Evolutionary conservation across 1,284 basidiomycete species (phyloP), one percentile per base, ranked within the genome.

Genomic region (Veloporphyrellus conicus): DNA sequence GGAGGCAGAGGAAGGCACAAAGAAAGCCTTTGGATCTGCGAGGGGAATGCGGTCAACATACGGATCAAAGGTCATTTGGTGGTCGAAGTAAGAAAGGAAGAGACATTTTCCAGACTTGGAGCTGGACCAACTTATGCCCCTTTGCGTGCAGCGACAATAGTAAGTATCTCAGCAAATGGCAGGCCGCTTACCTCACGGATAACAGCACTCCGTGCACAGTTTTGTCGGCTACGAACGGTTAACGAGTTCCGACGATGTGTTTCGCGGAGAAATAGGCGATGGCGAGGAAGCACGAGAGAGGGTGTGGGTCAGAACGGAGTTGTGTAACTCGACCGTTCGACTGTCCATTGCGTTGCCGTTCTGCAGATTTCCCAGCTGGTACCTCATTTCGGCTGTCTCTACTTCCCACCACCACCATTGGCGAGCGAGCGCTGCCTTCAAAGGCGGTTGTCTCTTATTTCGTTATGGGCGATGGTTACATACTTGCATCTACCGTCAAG

Each of bases 1-100:
- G 2, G 43, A 38, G 3, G 41, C 14, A 2, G 49, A 49, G 9
- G 45, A 27, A 14, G 39, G 33, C 12, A 28, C 12, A 4, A 52
- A 18, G 3, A 37, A 35, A 3, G 28, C 7, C 3, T 40, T 43
- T 27, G 46, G 15, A 27, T 51, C 57, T 52, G 57, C 3, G 39
- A 54, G 27, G 23, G n/a, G 45, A 42, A 50, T 22, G 15, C 5
- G 41, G 43, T 59, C 58, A 50, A 46, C 28, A 37, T 60, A 60
- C 12, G 48, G 47, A 42, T 54, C 59, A 40, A 61, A 55, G 11
- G 59, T 55, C 58, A 60, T 59, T 27, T 45, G 42, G 37, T 14
- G 15, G 19, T 18, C n/a, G 16, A 25, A 11, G 47, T 3, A 10
- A 15, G 28, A 16, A 16, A 28, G 34, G 27, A 16, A 25, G 5